These are phyloP conservation scores for Rhizoclosmatium globosum DNA, from an alignment of 192 early-diverging fungal genomes.

Conservation along the genomic window DNA sequence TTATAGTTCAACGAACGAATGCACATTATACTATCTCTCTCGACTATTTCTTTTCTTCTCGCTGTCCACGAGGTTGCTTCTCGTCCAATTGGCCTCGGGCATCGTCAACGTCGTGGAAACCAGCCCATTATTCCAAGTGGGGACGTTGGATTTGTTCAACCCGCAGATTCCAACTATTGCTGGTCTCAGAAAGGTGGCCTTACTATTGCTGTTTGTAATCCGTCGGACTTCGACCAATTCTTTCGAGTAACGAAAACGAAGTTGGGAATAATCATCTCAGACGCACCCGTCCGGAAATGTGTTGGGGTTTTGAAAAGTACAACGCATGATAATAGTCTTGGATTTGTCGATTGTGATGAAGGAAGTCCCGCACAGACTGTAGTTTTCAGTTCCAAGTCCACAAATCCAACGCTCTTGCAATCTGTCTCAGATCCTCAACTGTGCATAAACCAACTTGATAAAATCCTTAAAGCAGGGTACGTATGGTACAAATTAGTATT, in stretches of 20 bases:
- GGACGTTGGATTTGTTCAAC: neutral
- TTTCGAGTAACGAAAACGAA: too few relatives aligned
- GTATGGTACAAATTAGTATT: neutral
- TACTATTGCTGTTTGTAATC: neutral
- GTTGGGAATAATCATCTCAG: too few relatives aligned
- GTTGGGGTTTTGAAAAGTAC: neutral
- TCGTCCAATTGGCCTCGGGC: neutral
- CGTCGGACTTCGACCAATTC: neutral
- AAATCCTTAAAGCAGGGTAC: neutral
- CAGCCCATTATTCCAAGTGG: neutral
- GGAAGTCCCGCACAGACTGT: neutral
- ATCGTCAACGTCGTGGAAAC: neutral
- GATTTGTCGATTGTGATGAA: neutral
- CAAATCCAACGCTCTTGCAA: neutral
- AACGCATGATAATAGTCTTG: neutral
- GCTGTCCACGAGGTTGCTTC: neutral
- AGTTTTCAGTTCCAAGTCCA: neutral
- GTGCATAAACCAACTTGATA: neutral
- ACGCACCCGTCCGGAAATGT: neutral
- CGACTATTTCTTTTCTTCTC: neutral
- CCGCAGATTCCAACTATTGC: neutral
- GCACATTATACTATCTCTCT: neutral
- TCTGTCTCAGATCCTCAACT: neutral
- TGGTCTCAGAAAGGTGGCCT: neutral
- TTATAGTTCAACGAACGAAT: neutral